Conservation (phyloP, 768 basidiomycete species). For the Cystofilobasidium bisporidii region DNA sequence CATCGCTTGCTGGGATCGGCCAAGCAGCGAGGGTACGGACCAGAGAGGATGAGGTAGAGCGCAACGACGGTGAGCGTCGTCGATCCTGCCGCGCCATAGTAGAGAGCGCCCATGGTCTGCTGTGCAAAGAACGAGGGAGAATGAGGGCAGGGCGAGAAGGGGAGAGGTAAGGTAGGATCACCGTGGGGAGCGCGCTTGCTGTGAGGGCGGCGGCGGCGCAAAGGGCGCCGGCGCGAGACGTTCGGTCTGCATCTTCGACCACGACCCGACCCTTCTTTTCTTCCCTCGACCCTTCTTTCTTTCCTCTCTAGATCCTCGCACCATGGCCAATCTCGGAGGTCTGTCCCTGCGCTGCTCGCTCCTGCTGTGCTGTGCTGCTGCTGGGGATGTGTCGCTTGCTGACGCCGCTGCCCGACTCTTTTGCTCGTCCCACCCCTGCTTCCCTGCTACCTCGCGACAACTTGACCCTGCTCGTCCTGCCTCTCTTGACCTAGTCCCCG, state of each 20-base stretch:
- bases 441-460: too few species aligned
- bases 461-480: not conserved
- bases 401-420: not conserved
- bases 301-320: not conserved
- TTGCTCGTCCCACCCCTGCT: not conserved
- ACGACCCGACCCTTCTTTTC: not conserved
- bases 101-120: conserved; percentile 6
- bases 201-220: not conserved
- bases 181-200: not conserved
- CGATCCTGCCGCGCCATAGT: not conserved
- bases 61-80: conserved; percentile 50
- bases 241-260: not conserved
- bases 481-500: conserved; percentile 51
- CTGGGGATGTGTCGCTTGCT: too few species aligned
- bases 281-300: not conserved
- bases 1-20: not conserved
- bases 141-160: not conserved
- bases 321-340: conserved; percentile 28
- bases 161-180: not conserved
- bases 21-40: conserved; percentile 43
- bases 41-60: conserved; percentile 82
- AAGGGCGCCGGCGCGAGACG: not conserved
- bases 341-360: not conserved
- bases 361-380: not conserved
- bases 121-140: not conserved